Percentiles rank a stretch among this genome's conserved stretches.
Conservation (phyloP, 2,329 filamentous ascomycete genomes). For the Xylariaceae sp. region DNA sequence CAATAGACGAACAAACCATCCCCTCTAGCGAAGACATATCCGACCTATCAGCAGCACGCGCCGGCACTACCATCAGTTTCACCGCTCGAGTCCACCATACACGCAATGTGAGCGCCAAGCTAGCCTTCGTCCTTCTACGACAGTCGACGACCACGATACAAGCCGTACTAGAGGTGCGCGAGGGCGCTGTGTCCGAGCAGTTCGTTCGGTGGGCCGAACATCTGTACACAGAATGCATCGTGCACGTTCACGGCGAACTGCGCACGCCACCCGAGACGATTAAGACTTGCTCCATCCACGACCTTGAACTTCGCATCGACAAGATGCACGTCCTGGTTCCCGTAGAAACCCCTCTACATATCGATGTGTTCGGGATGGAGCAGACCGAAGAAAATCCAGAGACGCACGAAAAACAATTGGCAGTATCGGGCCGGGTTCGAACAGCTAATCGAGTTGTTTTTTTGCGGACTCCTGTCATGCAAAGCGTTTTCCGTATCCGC, state of each 20-base stretch:
- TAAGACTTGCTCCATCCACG: slow-evolving; percentile 75
- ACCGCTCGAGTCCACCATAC: slow-evolving; percentile 79
- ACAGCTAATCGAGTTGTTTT: slow-evolving; percentile 82
- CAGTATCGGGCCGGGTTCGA: slow-evolving; percentile 71
- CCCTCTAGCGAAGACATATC: slow-evolving; percentile 46
- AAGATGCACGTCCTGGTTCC: slow-evolving; percentile 59
- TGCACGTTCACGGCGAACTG: slow-evolving; percentile 76
- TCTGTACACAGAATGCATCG: slow-evolving; percentile 77
- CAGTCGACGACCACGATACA: slow-evolving; percentile 86
- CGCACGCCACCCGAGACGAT: slow-evolving; percentile 77
- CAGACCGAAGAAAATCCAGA: slow-evolving; percentile 46
- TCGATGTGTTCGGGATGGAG: slow-evolving; percentile 58
- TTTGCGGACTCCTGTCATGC: slow-evolving; percentile 83
- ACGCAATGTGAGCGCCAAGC: slow-evolving; percentile 78
- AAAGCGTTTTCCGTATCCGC: slow-evolving; percentile 87
- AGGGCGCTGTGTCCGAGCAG: slow-evolving; percentile 69
- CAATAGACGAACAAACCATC: slow-evolving; percentile 48
- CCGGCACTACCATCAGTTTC: slow-evolving; percentile 69
- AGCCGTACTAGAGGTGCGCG: slow-evolving; percentile 69
- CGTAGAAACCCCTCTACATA: slow-evolving; percentile 53
- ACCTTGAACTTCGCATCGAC: slow-evolving; percentile 75
- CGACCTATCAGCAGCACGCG: slow-evolving; percentile 50
- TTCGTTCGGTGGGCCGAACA: slow-evolving; percentile 91
- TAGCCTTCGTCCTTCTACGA: slow-evolving; percentile 86
- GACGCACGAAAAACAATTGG: slow-evolving; percentile 58